Percentiles rank a stretch among this genome's conserved stretches.
phyloP scores from a whole-genome alignment of 2,329 filamentous ascomycete species.

The Fusarium sp. region DNA sequence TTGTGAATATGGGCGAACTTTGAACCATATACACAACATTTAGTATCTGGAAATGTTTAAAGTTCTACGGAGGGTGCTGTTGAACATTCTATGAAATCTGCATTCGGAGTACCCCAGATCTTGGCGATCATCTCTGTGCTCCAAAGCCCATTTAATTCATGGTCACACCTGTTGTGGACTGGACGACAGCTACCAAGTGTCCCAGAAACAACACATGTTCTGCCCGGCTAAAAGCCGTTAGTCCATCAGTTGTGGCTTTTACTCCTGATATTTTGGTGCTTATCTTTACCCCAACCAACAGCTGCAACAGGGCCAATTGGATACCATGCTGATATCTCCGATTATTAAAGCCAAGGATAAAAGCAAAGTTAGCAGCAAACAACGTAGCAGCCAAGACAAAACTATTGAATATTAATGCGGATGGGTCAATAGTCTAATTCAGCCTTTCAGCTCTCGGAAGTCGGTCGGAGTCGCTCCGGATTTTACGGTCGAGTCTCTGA shows the following conservation, averaged over 20 bases:
- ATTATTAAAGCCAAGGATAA: not conserved
- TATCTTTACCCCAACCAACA: not conserved
- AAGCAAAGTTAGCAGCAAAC: not conserved
- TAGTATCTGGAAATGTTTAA: rapidly evolving
- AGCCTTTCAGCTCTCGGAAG: not conserved
- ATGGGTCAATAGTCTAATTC: not conserved
- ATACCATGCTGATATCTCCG: not conserved
- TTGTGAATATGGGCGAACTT: not conserved
- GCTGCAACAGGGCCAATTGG: not conserved
- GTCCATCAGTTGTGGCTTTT: not conserved
- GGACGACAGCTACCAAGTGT: not conserved
- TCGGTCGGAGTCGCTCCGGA: not conserved
- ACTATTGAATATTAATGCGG: not conserved
- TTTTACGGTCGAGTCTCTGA: not conserved
- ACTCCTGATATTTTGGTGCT: not conserved
- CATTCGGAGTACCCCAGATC: not conserved
- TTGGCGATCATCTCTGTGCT: not conserved
- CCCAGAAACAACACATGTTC: not conserved
- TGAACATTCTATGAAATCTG: too few relatives aligned
- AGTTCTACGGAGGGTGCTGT: rapidly evolving
- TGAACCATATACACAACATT: rapidly evolving
- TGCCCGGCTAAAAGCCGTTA: not conserved
- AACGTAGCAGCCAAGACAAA: not conserved
- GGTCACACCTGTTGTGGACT: not conserved
- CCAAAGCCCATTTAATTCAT: not conserved